A percentile compares a stretch with the other conserved stretches of the same genome.
Conservation (phyloP, 148 eudicot species). For the Nepenthes gracilis region DNA sequence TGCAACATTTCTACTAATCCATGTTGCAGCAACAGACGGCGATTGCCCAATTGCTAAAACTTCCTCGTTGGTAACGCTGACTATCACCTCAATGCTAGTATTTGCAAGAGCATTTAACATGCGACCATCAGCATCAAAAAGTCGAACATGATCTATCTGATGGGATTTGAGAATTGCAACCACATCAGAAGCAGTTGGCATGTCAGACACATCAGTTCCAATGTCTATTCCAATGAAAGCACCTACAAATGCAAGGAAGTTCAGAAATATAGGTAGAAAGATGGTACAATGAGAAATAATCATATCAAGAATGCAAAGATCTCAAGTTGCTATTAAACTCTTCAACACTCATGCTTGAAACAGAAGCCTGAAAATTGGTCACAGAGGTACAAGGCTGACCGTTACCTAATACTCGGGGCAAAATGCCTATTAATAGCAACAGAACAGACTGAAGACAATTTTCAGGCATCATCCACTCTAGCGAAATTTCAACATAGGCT, state of each 20-base stretch:
- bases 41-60: constrained; percentile 57
- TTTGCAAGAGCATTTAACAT: constrained; percentile 64
- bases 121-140: constrained; percentile 63
- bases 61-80: constrained; percentile 67
- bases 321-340: no score
- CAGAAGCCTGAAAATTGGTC: neutral
- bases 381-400: neutral
- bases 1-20: constrained; percentile 68
- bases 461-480: constrained; percentile 24
- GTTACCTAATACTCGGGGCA: constrained; percentile 25
- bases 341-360: neutral
- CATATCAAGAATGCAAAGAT: no score
- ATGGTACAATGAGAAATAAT: no score
- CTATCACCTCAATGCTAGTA: constrained; percentile 77
- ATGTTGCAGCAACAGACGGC: constrained; percentile 67
- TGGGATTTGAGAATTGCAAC: constrained; percentile 47
- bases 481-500: neutral
- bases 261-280: no score
- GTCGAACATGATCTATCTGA: constrained; percentile 74
- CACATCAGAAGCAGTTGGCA: constrained; percentile 55
- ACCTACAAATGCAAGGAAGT: constrained; percentile 21
- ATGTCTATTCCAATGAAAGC: constrained; percentile 66
- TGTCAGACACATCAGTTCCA: constrained; percentile 52
- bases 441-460: constrained; percentile 17
- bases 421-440: constrained; percentile 16